A percentile compares a stretch with the other conserved stretches of the same genome.
These are phyloP conservation scores for Meripilus lineatus DNA, from an alignment of 1,284 basidiomycete genomes.

Conservation along the genomic window DNA sequence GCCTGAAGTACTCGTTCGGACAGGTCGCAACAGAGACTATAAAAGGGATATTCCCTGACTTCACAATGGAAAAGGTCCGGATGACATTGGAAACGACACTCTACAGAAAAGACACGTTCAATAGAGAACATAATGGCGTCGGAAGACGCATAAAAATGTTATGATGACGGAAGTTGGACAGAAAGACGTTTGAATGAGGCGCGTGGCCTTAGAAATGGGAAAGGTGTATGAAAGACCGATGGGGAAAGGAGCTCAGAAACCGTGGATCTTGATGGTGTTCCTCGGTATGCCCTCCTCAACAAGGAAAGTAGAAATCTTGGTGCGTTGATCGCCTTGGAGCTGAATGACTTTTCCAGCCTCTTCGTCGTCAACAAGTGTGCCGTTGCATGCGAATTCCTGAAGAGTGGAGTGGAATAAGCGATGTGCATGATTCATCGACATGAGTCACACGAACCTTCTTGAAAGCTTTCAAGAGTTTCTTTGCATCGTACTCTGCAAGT, in stretches of 20 bases:
- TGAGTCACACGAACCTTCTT: constrained; percentile 65
- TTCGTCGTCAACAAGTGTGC: constrained; percentile 94
- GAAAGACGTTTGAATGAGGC: too few species aligned
- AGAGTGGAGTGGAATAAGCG: constrained; percentile 5
- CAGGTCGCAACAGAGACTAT: too few species aligned
- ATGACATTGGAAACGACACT: too few species aligned
- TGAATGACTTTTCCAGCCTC: constrained; percentile 98
- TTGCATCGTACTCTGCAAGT: constrained; percentile 85
- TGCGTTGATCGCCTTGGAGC: constrained; percentile 97
- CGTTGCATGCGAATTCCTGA: constrained; percentile 99
- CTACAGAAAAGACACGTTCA: too few species aligned
- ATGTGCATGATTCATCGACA: too few species aligned
- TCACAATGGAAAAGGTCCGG: too few species aligned
- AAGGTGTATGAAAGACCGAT: too few species aligned
- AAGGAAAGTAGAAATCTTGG: constrained; percentile 88
- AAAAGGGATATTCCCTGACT: too few species aligned
- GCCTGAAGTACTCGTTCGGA: too few species aligned
- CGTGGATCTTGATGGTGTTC: constrained; percentile 80
- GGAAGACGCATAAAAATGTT: background rate
- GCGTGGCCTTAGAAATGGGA: too few species aligned
- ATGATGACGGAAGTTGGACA: background rate
- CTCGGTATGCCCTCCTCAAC: constrained; percentile 71
- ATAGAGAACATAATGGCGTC: too few species aligned
- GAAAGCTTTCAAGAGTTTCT: constrained; percentile 98
- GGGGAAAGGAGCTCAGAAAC: constrained; percentile 52